These are phyloP conservation scores for Phialophora macrospora DNA, from an alignment of 2,329 filamentous ascomycete species.

Conservation along the genomic window DNA sequence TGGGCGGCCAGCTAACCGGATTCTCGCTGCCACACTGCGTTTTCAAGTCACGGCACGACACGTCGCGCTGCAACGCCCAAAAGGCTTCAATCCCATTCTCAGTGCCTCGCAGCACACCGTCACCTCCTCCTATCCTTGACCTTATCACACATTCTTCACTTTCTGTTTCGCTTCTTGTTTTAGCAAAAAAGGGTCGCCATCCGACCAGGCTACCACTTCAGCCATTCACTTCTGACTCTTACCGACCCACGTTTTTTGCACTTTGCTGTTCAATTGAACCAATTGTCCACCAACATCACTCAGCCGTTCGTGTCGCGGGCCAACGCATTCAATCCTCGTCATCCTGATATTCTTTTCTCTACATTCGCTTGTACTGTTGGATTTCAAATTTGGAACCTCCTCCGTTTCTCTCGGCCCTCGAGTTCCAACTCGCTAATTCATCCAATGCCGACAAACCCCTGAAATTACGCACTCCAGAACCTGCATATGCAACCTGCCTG, in stretches of 20 bases:
- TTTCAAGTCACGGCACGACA: conserved; percentile 33
- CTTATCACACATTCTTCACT: conserved; percentile 23
- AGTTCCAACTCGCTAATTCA: conserved; percentile 20
- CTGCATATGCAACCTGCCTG: conserved; percentile 33
- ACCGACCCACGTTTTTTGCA: conserved; percentile 18
- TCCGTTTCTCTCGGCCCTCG: conserved; percentile 15
- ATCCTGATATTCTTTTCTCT: conserved; percentile 20
- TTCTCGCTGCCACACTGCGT: conserved; percentile 16
- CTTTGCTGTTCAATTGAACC: conserved; percentile 20
- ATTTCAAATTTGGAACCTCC: conserved; percentile 24
- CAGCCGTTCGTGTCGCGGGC: conserved; percentile 23
- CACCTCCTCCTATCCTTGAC: conserved; percentile 20
- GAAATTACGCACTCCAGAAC: conserved; percentile 22
- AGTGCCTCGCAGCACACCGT: background rate
- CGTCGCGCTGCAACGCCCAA: conserved; percentile 30
- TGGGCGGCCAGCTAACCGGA: conserved; percentile 16
- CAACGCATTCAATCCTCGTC: conserved; percentile 19
- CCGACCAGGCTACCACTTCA: conserved; percentile 12
- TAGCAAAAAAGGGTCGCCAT: conserved; percentile 14
- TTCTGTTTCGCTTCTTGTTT: conserved; percentile 31
- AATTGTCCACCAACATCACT: conserved; percentile 8
- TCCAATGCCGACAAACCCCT: conserved; percentile 31
- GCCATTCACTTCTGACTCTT: conserved; percentile 10
- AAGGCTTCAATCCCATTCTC: conserved; percentile 8
- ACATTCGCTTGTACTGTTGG: conserved; percentile 25